A percentile compares a stretch with the other conserved stretches of the same genome.
phyloP scores from a whole-genome alignment of 306 rosid species.

The Myrica gale region DNA sequence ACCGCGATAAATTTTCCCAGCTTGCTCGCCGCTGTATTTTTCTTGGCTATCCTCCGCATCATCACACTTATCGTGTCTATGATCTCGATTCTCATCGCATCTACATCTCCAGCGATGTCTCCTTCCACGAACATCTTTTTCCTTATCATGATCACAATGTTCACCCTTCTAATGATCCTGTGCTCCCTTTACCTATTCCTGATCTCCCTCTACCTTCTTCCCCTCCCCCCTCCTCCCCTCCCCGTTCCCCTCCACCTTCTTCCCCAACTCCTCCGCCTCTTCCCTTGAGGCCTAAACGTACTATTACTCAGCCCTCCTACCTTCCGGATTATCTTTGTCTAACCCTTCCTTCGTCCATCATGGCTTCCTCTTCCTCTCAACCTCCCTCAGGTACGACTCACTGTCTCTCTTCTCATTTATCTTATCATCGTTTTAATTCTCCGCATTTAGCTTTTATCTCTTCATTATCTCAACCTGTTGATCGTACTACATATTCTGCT shows the following conservation, averaged over 20 bases:
- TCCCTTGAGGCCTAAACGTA: not conserved
- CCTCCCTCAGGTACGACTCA: no score
- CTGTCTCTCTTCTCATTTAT: not conserved
- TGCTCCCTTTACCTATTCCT: no score
- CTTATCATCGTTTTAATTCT: not conserved
- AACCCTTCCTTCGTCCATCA: no score
- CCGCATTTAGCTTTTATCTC: not conserved
- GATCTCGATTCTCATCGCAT: not conserved
- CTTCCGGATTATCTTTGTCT: not conserved
- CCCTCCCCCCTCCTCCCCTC: no score
- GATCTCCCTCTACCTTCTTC: no score
- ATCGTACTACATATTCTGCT: not conserved
- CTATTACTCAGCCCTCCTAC: not conserved
- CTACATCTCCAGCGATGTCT: not conserved
- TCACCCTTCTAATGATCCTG: no score
- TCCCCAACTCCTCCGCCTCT: not conserved
- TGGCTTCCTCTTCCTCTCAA: no score
- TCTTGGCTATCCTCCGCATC: not conserved
- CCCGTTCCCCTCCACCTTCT: no score
- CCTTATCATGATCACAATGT: not conserved
- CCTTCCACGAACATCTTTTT: not conserved
- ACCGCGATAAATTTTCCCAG: not conserved
- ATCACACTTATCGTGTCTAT: not conserved
- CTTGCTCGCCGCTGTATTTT: not conserved
- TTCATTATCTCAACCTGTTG: not conserved